A percentile compares a stretch with the other conserved stretches of the same genome.
Evolutionary conservation across 768 basidiomycete species (phyloP).

Genomic region (Boletus rubroflammeus): DNA sequence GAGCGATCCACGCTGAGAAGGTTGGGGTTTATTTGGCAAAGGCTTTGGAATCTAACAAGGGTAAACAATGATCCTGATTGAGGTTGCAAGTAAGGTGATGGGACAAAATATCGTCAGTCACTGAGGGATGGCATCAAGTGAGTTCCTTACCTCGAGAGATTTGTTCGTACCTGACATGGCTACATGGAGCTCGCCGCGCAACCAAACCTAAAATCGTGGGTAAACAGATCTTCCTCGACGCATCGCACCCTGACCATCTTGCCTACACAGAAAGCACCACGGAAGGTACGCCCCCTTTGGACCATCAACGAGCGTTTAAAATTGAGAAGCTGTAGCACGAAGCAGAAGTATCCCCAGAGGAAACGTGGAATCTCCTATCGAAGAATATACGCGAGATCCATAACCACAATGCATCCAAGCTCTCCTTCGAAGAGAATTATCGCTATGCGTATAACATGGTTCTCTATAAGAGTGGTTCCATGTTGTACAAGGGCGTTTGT

Average conservation of each 20-base stretch:
- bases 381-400: constrained; percentile 92
- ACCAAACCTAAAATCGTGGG: constrained; percentile 43
- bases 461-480: constrained; percentile 76
- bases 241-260: constrained; percentile 18
- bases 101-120: constrained; percentile 11
- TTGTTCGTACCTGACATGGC: constrained; percentile 12
- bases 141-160: constrained; percentile 2
- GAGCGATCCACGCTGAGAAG: not conserved
- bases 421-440: constrained; percentile 92
- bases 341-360: constrained; percentile 70
- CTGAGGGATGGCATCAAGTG: constrained; percentile 30
- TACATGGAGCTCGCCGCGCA: constrained; percentile 26
- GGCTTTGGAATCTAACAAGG: constrained; percentile 32
- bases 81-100: constrained; percentile 11
- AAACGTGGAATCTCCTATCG: constrained; percentile 79
- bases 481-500: constrained; percentile 82
- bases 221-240: constrained; percentile 22
- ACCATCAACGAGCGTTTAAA: not conserved
- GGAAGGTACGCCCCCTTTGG: constrained; percentile 38
- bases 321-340: constrained; percentile 51
- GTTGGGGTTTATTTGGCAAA: constrained; percentile 27
- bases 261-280: constrained; percentile 40
- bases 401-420: constrained; percentile 83
- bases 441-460: constrained; percentile 95
- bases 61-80: constrained; percentile 27